Evolutionary conservation across 2,329 filamentous ascomycete species (phyloP).

Genomic region (Aspergillus phoenicis): DNA sequence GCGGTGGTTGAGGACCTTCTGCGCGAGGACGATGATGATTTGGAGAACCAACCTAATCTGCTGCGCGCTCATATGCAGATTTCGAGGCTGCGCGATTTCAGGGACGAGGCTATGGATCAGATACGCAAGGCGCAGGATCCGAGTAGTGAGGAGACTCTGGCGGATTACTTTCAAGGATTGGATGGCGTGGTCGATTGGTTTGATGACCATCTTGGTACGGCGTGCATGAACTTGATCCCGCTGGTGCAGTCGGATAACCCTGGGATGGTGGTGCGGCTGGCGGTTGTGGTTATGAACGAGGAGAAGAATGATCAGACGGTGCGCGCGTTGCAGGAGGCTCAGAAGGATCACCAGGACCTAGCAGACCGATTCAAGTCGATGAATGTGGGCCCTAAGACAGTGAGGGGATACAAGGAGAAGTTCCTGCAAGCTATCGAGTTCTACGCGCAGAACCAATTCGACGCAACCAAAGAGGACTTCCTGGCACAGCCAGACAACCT

Average conservation of each 20-base stretch:
- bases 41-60: constrained; percentile 89
- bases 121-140: constrained; percentile 75
- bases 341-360: constrained; percentile 94
- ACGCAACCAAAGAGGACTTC: constrained; percentile 71
- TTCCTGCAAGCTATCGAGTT: constrained; percentile 79
- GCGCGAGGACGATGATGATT: constrained; percentile 78
- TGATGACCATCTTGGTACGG: constrained; percentile 86
- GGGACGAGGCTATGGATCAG: constrained; percentile 95
- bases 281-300: constrained; percentile 89
- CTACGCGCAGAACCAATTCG: constrained; percentile 73
- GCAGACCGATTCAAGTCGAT: constrained; percentile 93
- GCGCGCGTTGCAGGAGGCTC: constrained; percentile 85
- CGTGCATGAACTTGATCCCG: constrained; percentile 87
- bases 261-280: constrained; percentile 85
- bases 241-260: constrained; percentile 85
- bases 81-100: constrained; percentile 87
- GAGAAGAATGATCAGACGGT: constrained; percentile 95
- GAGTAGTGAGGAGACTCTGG: constrained; percentile 76
- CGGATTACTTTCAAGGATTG: constrained; percentile 84
- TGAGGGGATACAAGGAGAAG: constrained; percentile 95
- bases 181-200: constrained; percentile 92
- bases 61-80: constrained; percentile 89
- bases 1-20: constrained; percentile 76
- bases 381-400: constrained; percentile 85
- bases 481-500: constrained; percentile 78